Evolutionary conservation across 192 early-diverging fungal genomes (phyloP), one percentile per base, ranked within the genome.

Genomic region (Coemansia sp.): DNA sequence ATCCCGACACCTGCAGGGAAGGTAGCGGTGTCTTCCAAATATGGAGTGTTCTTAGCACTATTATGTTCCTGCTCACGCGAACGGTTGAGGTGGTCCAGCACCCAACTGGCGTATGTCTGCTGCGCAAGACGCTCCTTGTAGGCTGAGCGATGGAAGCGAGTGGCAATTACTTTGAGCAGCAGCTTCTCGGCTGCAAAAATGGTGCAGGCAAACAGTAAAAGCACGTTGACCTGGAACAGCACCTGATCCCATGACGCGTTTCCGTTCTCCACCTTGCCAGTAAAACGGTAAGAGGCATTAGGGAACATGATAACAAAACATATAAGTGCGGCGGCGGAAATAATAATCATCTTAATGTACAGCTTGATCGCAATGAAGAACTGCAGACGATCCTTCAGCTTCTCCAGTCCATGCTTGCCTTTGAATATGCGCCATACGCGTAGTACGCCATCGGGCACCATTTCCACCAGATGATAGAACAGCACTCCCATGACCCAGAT

Each of bases 71-170:
- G 27, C 30, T 81, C 78, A 65, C 84, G 85, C 34, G 85, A 72
- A 4, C 73, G 76, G 54, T 83, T 83, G 38, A 86, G 65, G 14
- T 79, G 84, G 66, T 85, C 84, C 21, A 88, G 74, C 6, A 88
- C 84, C 73, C 80, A 80, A 56, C 85, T 74, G 44, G 82, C 82
- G 25, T 88, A 85, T 44, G 83, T 78, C 68, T 83, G 82, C 54
- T 83, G 76, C 62, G 65, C 74, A 59, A 88, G 68, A 26, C 87
- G 86, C 58, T 88, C 87, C 56, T 84, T 85, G 67, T 88, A 88
- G 0, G 86, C 85, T 0, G 82, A 85, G 34, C 82, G 76, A 60
- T 87, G 86, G 72, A 88, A 88, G 41, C 83, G 77, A 18, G 83
- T 85, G n/a, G 87, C 85, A 25, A 87, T 83, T 60, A 86, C 65